phyloP scores from a whole-genome alignment of 2,329 filamentous ascomycete genomes.

The Pyricularia sp. region DNA sequence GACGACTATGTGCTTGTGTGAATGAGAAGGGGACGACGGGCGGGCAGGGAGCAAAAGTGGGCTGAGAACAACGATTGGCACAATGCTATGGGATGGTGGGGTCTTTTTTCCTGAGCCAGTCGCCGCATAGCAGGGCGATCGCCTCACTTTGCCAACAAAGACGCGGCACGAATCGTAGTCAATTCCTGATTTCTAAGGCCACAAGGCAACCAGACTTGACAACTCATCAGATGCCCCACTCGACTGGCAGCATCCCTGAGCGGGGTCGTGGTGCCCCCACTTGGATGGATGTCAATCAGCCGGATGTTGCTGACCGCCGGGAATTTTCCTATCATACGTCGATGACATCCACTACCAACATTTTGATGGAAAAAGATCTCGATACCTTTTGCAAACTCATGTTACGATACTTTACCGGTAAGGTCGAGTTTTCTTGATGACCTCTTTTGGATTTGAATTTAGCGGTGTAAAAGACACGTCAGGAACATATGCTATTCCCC shows the following conservation, averaged over 20 bases:
- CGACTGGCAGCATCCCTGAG: not conserved
- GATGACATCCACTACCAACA: not conserved
- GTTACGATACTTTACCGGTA: not conserved
- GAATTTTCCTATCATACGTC: not conserved
- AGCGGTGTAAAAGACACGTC: not conserved
- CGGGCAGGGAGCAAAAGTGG: not conserved
- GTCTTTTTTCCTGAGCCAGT: not conserved
- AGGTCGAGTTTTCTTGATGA: not conserved
- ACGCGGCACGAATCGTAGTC: not conserved
- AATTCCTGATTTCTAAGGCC: not conserved
- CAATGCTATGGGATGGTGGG: not conserved
- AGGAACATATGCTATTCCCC: not conserved
- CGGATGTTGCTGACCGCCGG: not conserved
- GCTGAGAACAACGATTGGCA: not conserved
- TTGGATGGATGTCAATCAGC: not conserved
- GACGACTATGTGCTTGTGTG: not conserved
- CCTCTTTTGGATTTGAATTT: not conserved
- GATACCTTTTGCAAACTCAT: not conserved
- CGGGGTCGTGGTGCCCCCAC: not conserved
- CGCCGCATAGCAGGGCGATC: not conserved
- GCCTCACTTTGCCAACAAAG: not conserved
- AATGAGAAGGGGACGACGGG: not conserved
- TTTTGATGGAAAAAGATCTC: not conserved
- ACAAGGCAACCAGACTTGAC: not conserved
- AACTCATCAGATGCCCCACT: not conserved